phyloP scores from a whole-genome alignment of 305 asterid species.

The Plantago rigida region DNA sequence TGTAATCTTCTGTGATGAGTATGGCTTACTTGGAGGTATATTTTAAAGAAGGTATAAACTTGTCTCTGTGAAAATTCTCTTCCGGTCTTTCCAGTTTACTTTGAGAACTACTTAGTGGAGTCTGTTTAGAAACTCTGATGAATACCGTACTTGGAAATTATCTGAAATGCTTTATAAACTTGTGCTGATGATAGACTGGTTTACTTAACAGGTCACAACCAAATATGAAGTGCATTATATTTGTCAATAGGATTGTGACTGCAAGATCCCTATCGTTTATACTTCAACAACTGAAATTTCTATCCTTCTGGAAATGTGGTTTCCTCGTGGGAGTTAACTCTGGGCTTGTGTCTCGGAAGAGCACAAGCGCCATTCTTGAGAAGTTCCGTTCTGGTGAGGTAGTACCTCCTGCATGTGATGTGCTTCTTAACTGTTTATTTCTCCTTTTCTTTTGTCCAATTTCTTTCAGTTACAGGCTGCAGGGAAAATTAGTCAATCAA shows the following conservation, averaged over 20 bases:
- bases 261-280: conserved; percentile 74
- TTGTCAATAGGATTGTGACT: conserved; percentile 85
- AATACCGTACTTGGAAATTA: too few species aligned
- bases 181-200: conserved; percentile 7
- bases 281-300: conserved; percentile 48
- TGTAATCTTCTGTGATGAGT: too few species aligned
- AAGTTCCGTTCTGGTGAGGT: conserved; percentile 95
- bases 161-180: not conserved
- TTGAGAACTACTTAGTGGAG: too few species aligned
- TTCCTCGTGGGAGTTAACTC: conserved; percentile 84
- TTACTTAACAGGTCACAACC: conserved; percentile 65
- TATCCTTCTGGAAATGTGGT: conserved; percentile 77
- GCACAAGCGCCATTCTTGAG: conserved; percentile 55
- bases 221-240: conserved; percentile 79
- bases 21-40: too few species aligned
- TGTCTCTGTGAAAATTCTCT: too few species aligned
- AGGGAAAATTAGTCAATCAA: conserved; percentile 10
- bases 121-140: too few species aligned
- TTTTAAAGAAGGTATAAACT: too few species aligned
- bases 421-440: conserved; percentile 16
- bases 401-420: conserved; percentile 24
- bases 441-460: not conserved
- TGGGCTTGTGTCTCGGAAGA: conserved; percentile 67
- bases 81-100: too few species aligned
- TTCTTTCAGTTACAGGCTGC: conserved; percentile 9